Evolutionary conservation across 768 basidiomycete genomes (phyloP).

Genomic region (Artomyces pyxidatus): DNA sequence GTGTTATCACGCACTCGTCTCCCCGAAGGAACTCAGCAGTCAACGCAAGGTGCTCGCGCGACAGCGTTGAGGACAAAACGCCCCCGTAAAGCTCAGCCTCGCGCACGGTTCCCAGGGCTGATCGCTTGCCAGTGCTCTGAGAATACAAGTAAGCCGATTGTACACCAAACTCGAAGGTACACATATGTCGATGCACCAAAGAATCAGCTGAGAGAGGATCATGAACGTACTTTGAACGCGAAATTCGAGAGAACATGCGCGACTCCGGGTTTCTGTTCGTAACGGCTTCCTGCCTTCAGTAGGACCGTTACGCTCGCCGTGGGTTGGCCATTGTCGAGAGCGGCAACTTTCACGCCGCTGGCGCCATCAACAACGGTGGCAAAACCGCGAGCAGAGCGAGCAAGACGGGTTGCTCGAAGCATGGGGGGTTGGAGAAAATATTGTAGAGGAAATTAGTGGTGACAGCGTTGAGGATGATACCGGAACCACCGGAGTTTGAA

Average conservation of each 20-base stretch:
- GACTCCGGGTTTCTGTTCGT: conserved; percentile 81
- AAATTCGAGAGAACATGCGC: conserved; percentile 97
- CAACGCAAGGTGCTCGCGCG: conserved; percentile 85
- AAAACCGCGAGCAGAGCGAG: conserved; percentile 44
- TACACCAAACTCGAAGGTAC: not conserved
- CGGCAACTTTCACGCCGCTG: conserved; percentile 74
- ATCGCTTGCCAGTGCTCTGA: conserved; percentile 83
- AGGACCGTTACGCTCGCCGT: conserved; percentile 84
- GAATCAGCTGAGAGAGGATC: not conserved
- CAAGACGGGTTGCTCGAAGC: conserved; percentile 15
- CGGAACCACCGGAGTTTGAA: no score
- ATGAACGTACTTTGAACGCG: conserved; percentile 94
- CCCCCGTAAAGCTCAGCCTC: conserved; percentile 94
- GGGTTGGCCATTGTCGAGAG: conserved; percentile 74
- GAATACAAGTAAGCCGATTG: not conserved
- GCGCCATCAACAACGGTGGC: conserved; percentile 76
- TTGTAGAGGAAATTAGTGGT: no score
- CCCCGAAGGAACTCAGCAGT: conserved; percentile 93
- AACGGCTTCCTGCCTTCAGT: conserved; percentile 88
- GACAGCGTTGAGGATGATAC: no score
- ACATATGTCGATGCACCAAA: no score
- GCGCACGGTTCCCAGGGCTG: conserved; percentile 82
- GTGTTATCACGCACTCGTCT: conserved; percentile 72
- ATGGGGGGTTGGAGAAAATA: no score
- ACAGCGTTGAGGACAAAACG: conserved; percentile 74